These are phyloP conservation scores for Ilex aquifolium DNA, from an alignment of 257 asterid genomes.

Conservation along the genomic window DNA sequence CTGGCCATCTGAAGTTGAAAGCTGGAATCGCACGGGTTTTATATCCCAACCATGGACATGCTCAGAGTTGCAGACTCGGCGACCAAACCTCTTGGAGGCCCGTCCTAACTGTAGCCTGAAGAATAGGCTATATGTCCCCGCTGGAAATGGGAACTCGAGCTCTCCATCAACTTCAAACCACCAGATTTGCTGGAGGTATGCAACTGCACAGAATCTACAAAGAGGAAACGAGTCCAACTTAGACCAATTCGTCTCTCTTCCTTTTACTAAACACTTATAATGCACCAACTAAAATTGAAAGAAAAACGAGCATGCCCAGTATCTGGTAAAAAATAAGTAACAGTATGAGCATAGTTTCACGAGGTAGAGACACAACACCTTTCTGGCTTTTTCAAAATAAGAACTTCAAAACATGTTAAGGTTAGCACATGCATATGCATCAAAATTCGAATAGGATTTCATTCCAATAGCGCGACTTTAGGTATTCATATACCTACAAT, in stretches of 20 bases:
- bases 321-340: too few species aligned
- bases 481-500: too few species aligned
- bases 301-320: too few species aligned
- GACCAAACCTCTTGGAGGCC: constrained; percentile 52
- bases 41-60: constrained; percentile 91
- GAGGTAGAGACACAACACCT: too few species aligned
- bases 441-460: too few species aligned
- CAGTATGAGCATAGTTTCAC: too few species aligned
- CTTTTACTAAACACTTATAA: too few species aligned
- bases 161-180: constrained; percentile 93
- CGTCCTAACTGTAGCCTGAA: constrained; percentile 82
- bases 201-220: constrained; percentile 58
- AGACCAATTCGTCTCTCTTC: too few species aligned
- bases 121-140: constrained; percentile 71
- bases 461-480: too few species aligned
- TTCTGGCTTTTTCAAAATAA: too few species aligned
- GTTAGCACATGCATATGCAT: too few species aligned
- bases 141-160: constrained; percentile 74
- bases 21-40: constrained; percentile 73
- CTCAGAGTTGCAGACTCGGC: constrained; percentile 53
- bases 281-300: background rate
- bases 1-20: constrained; percentile 75
- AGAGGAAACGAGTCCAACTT: background rate
- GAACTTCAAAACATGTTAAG: too few species aligned
- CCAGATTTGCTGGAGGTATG: constrained; percentile 98